phyloP scores from a whole-genome alignment of 306 rosid genomes.

The Trifolium repens region DNA sequence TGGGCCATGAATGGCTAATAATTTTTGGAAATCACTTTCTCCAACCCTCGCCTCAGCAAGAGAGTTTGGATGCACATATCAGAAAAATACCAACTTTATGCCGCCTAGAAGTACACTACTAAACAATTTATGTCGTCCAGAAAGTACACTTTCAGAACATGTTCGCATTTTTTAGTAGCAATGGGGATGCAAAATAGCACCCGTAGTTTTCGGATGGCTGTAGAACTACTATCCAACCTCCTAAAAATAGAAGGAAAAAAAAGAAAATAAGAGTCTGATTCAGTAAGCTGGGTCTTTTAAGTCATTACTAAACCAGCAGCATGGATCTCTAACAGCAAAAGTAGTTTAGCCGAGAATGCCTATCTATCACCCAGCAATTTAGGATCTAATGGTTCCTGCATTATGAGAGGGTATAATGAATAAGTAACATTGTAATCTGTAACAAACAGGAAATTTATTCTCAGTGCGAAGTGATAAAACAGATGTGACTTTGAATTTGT shows the following conservation, averaged over 20 bases:
- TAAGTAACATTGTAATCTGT: constrained; percentile 8
- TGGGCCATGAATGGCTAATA: constrained; percentile 17
- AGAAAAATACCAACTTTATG: background rate
- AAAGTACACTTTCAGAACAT: background rate
- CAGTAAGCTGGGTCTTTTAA: constrained; percentile 13
- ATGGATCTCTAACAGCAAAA: constrained; percentile 24
- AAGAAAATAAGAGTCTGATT: background rate
- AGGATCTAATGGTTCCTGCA: constrained; percentile 50
- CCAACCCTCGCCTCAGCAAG: background rate
- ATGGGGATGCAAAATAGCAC: background rate
- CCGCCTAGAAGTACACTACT: background rate
- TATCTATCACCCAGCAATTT: constrained; percentile 19
- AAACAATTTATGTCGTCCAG: background rate
- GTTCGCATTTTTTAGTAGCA: background rate
- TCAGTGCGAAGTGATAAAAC: background rate
- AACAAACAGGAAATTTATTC: background rate
- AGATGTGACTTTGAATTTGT: background rate
- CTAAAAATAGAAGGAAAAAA: background rate
- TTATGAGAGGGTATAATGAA: constrained; percentile 22
- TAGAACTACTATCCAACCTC: constrained; percentile 12
- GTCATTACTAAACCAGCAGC: constrained; percentile 2
- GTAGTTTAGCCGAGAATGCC: constrained; percentile 12
- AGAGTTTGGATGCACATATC: background rate
- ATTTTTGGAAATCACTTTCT: constrained; percentile 1
- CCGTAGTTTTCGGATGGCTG: background rate